Evolutionary conservation across 2,329 filamentous ascomycete genomes (phyloP).

Genomic region (Colletotrichum destructivum): DNA sequence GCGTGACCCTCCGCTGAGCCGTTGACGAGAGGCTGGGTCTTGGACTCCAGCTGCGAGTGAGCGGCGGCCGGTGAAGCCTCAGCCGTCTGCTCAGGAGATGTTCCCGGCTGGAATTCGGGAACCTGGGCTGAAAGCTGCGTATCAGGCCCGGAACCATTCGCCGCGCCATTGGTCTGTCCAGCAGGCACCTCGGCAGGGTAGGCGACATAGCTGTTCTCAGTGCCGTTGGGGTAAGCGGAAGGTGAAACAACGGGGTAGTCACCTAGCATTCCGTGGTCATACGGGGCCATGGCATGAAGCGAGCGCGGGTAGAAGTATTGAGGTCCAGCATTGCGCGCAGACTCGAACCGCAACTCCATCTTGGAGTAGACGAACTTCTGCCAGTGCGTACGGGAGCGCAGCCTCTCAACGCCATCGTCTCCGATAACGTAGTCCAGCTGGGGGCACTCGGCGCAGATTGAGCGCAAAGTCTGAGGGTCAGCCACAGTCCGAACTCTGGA

Average conservation of each 20-base stretch:
- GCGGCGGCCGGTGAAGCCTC: conserved; percentile 3
- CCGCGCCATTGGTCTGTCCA: conserved; percentile 53
- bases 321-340: conserved; percentile 81
- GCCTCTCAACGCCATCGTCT: conserved; percentile 82
- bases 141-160: conserved; percentile 51
- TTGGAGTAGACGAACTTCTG: conserved; percentile 82
- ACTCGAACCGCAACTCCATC: conserved; percentile 78
- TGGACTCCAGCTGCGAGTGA: conserved; percentile 1
- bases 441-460: conserved; percentile 74
- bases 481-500: conserved; percentile 83
- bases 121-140: conserved; percentile 74
- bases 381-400: conserved; percentile 84
- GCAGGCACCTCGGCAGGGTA: conserved; percentile 43
- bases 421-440: conserved; percentile 82
- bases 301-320: conserved; percentile 53
- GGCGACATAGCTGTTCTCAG: conserved; percentile 26
- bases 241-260: conserved; percentile 50
- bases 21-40: conserved; percentile 34
- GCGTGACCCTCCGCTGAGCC: conserved; percentile 48
- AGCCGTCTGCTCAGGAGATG: conserved; percentile 16
- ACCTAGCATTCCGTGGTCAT: conserved; percentile 46
- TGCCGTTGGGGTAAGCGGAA: conserved; percentile 49
- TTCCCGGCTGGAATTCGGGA: conserved; percentile 71
- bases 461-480: conserved; percentile 57
- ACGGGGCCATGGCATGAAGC: conserved; percentile 44